Evolutionary conservation across 2,329 filamentous ascomycete species (phyloP).

Genomic region (Beauveria pseudobassiana): DNA sequence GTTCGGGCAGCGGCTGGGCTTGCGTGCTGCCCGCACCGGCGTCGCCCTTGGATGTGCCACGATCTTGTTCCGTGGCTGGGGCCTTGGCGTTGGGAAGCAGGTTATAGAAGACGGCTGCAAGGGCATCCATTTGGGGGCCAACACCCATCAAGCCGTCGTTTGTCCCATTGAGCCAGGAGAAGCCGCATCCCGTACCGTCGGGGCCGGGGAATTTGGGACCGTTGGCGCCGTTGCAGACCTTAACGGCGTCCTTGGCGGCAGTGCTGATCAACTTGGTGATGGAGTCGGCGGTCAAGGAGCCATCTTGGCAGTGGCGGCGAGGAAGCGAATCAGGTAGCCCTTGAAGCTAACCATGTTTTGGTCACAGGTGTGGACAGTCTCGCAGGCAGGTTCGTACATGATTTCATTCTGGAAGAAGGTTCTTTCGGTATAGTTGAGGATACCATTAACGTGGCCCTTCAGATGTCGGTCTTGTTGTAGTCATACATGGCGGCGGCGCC

Average conservation of each 20-base stretch:
- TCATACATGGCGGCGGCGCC: conserved; percentile 57
- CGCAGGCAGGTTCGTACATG: conserved; percentile 62
- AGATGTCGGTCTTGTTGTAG: conserved; percentile 43
- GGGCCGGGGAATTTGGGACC: conserved; percentile 40
- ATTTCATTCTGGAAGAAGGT: conserved; percentile 49
- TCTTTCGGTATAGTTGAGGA: conserved; percentile 41
- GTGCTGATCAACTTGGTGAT: conserved; percentile 44
- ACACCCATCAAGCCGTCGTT: conserved; percentile 58
- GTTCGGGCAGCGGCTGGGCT: conserved; percentile 20
- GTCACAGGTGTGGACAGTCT: conserved; percentile 54
- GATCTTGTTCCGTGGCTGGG: conserved; percentile 45
- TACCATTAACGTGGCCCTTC: conserved; percentile 51
- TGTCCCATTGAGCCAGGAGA: conserved; percentile 48
- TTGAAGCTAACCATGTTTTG: conserved; percentile 70
- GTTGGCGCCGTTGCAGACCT: conserved; percentile 42
- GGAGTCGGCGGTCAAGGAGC: conserved; percentile 43
- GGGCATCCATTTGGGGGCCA: conserved; percentile 62
- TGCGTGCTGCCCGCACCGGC: conserved; percentile 35
- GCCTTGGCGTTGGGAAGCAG: conserved; percentile 37
- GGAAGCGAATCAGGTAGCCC: conserved; percentile 64
- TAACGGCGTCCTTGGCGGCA: conserved; percentile 45
- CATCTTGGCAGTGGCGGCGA: conserved; percentile 47
- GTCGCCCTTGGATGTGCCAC: conserved; percentile 52
- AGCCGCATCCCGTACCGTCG: conserved; percentile 57
- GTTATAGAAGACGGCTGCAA: conserved; percentile 55